phyloP scores from a whole-genome alignment of 306 rosid genomes.

The Albizia julibrissin region DNA sequence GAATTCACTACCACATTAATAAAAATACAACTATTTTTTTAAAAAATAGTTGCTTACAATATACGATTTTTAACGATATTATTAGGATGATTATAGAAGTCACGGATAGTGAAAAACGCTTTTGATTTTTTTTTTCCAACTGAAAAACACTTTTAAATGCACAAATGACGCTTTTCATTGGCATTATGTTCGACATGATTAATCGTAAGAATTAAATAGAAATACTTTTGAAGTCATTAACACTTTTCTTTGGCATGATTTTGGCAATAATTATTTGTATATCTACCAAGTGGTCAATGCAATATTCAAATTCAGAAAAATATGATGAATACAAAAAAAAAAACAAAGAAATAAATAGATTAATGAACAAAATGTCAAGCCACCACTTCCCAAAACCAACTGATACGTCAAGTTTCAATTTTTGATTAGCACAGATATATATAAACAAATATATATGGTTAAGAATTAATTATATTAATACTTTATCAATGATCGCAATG shows the following conservation, averaged over 20 bases:
- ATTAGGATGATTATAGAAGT: too few relatives aligned
- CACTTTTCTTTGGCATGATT: not conserved
- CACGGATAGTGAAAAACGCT: not conserved
- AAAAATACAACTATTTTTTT: too few relatives aligned
- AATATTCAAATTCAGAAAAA: not conserved
- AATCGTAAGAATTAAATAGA: not conserved
- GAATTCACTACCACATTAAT: too few relatives aligned
- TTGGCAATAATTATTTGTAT: not conserved
- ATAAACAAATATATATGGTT: too few relatives aligned
- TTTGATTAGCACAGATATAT: too few relatives aligned
- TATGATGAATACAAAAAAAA: constrained; percentile 10
- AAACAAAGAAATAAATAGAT: not conserved
- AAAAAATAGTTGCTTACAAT: too few relatives aligned
- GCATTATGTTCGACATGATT: not conserved
- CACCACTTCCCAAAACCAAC: constrained; percentile 17
- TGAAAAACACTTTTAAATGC: not conserved
- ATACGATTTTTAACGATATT: too few relatives aligned
- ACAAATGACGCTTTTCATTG: not conserved
- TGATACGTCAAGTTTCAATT: too few relatives aligned
- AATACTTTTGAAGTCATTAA: not conserved
- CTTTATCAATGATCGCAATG: too few relatives aligned
- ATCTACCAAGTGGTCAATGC: not conserved
- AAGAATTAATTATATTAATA: too few relatives aligned
- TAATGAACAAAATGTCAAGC: constrained; percentile 13
- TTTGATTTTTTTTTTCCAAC: not conserved